Base-by-base conservation (phyloP, 2,329 filamentous ascomycete species). In the Lomentospora prolificans region DNA sequence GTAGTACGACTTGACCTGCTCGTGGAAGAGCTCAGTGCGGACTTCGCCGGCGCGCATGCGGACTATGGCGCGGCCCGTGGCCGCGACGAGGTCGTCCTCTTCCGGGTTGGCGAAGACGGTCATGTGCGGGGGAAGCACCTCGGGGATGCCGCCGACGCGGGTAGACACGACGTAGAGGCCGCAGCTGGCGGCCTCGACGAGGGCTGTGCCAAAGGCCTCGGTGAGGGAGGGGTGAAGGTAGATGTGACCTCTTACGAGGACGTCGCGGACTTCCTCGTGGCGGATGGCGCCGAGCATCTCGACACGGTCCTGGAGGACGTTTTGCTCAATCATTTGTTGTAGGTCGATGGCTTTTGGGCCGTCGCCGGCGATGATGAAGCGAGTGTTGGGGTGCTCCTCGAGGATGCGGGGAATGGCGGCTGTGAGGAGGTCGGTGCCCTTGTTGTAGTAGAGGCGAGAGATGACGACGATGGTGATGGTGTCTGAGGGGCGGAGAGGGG, bases 1-100 rank as follows among this genome's bases (percentile, higher is more conserved):
- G 72, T 99, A 99, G 94, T 97, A 97, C 74, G 88, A 89, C 70
- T 92, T 90, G 60, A 99, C 94, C 69, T 97, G 89, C 61, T 96
- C 92, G 67, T 99, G 94, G 66, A 99, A 99, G 44, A 86, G 82
- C 67, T 97, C 92, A 1, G 94, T 95, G 60, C 90, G 85, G 27
- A 99, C 87, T 63, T 86, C 89, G 62, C 91, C 92, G 4, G 86
- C 87, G 48, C 92, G 85, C 56, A 99, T 78, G 28, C 89, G 86
- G 0, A 85, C 86, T 59, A 99, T 97, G 17, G 95, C 94, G 61
- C 86, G 86, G 17, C 89, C 88, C 0, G 95, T 96, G 3, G 92
- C 94, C 44, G 84, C 78, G 0, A 99, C 92, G 9, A 99, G 75
- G 65, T 97, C 92, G 66, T 97, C 91, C 67, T 97, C 94, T 65